Evolutionary conservation across 371 early-diverging fungal species (phyloP), one percentile per base, ranked within the genome.

Genomic region (Syncephalastrum racemosum): DNA sequence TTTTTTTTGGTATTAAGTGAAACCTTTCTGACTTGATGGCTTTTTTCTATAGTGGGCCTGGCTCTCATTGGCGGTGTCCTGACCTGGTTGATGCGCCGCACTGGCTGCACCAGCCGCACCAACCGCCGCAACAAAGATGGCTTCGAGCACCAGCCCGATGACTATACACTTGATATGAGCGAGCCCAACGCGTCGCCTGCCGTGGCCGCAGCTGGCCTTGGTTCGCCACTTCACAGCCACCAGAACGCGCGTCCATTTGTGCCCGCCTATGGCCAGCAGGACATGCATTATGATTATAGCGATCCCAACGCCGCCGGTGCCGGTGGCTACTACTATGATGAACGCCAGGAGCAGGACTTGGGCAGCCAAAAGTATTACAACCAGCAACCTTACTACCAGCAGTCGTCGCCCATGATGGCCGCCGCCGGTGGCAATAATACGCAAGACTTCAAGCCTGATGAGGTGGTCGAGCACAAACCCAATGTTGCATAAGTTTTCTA

Each of bases 41-140:
- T 24, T 54, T 53, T 48, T 15, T 19, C 31, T 52, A 4, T 50
- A 58, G 66, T 64, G 16, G 73, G 69, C 47, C 46, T 67, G 24
- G 73, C 67, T 23, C 47, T 73, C 14, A 67, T 73, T 54, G 69
- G 56, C 53, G 73, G 69, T 48, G 23, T 73, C n/a, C 24, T 69
- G 1, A 62, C 62, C 1, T 73, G 67, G 65, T 49, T 69, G 20
- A 73, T 60, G 13, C 64, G 72, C 43, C 63, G 56, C 44, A 64
- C 63, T 40, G 70, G 72, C 39, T 72, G 72, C 23, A 54, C 69
- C 3, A 68, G 66, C 46, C 66, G 66, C 15, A 68, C 59, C 19
- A 56, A 57, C 14, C 63, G 58, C 27, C 62, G 68, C 14, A 22
- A 40, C 14, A 49, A 54, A 5, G 44, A 58, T 2, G 59, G 41